Evolutionary conservation across 805 yeast species (phyloP), one percentile per base, ranked within the genome.

Genomic region (Candida insectorum): DNA sequence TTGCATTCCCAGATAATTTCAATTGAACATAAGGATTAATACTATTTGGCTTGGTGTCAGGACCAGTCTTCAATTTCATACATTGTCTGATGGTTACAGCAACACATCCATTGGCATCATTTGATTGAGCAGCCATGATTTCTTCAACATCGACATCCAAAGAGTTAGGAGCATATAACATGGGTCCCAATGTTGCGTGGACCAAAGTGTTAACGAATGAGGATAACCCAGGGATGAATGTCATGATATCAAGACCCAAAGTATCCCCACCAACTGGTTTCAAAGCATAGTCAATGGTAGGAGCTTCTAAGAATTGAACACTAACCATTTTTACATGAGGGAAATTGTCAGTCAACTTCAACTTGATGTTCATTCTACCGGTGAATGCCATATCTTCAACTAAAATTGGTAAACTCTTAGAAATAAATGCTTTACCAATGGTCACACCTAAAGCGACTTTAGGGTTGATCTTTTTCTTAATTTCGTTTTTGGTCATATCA

Each of bases 201-300:
- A 85, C 77, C 54, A 81, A 68, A 15, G 73, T 69, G 42, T 80
- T 83, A 34, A 85, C 88, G 50, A 84, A 79, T 3, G 78, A 65
- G 16, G 85, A 72, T 51, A 85, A 73, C 41, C 93, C 93, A 4
- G 95, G 95, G 43, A 85, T 72, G 47, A 84, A 70, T 3, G 89
- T 79, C 94, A 85, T 85, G 46, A 85, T 75, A 61, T 85, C 95
- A 27, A 85, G 52, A 41, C 95, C 95, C 40, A 85, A 71, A n/a
- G 89, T 80, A 54, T 85, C 91, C 62, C 94, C 93, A 55, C 93
- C 93, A 33, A 85, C 82, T 7, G 95, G 95, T 54, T 85, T 85
- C 65, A 85, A 73, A 14, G 79, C 81, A 54, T 83, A 85, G 52
- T 81, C 89, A 51, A 85, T 81, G 19, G 72, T 68, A 24, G 93